A percentile compares a stretch with the other conserved stretches of the same genome.
Evolutionary conservation across 257 asterid genomes (phyloP).

Genomic region (Buddleja alternifolia): DNA sequence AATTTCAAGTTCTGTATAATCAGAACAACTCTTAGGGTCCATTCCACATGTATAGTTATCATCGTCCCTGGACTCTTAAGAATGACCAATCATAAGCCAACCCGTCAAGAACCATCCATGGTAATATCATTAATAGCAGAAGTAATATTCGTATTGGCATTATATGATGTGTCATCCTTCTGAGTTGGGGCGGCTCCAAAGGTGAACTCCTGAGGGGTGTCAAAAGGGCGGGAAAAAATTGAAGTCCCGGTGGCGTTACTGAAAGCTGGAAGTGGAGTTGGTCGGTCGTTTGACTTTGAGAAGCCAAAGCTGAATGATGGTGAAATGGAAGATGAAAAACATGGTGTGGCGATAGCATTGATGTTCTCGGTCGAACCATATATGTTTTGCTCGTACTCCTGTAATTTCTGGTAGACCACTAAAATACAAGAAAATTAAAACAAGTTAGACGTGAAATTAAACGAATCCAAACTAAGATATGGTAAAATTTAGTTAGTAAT

Average conservation of each 20-base stretch:
- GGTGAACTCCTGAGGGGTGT: slow-evolving; percentile 68
- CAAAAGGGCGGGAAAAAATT: slow-evolving; percentile 43
- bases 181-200: slow-evolving; percentile 60
- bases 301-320: slow-evolving; percentile 71
- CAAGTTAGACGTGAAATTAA: slow-evolving; percentile 22
- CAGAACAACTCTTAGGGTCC: too few relatives aligned
- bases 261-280: slow-evolving; percentile 58
- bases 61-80: too few relatives aligned
- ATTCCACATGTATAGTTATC: too few relatives aligned
- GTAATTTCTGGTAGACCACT: slow-evolving; percentile 75
- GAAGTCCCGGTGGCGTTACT: slow-evolving; percentile 50
- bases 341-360: slow-evolving; percentile 32
- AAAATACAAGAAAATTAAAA: slow-evolving; percentile 31
- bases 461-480: background rate
- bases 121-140: slow-evolving; percentile 1
- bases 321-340: slow-evolving; percentile 27
- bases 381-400: slow-evolving; percentile 71
- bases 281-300: slow-evolving; percentile 61
- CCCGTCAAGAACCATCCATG: slow-evolving; percentile 17
- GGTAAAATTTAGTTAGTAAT: too few relatives aligned
- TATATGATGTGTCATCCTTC: background rate
- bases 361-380: slow-evolving; percentile 43
- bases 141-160: slow-evolving; percentile 2
- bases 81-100: background rate
- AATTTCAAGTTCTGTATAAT: too few relatives aligned